phyloP scores from a whole-genome alignment of 176 grass and related monocot species.

The Pontederia paniculata region DNA sequence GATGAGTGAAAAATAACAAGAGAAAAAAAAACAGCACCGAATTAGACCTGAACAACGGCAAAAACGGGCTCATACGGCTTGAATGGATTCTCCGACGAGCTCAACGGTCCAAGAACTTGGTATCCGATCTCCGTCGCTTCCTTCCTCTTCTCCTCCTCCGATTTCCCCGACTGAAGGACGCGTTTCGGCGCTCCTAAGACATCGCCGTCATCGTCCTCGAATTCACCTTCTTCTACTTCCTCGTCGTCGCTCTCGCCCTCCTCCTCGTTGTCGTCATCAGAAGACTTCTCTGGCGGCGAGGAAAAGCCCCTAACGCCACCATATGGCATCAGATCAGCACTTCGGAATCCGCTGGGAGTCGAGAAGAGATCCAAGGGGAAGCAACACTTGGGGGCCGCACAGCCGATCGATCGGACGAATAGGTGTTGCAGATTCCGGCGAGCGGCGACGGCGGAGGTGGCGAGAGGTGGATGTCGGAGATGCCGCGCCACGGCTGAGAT shows the following conservation, averaged over 20 bases:
- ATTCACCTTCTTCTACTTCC: conserved; percentile 31
- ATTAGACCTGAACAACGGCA: conserved; percentile 72
- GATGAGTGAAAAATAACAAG: neutral
- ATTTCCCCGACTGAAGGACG: conserved; percentile 54
- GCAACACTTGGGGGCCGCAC: conserved; percentile 3
- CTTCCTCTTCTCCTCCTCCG: conserved; percentile 61
- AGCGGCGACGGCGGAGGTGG: neutral
- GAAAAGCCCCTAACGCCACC: conserved; percentile 33
- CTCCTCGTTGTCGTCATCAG: neutral
- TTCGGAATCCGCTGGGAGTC: neutral
- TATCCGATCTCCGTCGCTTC: conserved; percentile 87
- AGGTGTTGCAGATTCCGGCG: conserved; percentile 3
- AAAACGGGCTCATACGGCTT: conserved; percentile 77
- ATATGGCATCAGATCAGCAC: conserved; percentile 10
- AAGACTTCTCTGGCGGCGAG: conserved; percentile 27
- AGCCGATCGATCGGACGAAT: conserved; percentile 3
- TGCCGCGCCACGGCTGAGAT: too few relatives aligned
- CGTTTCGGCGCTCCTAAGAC: conserved; percentile 36
- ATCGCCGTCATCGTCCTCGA: conserved; percentile 32
- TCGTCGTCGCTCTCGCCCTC: conserved; percentile 29
- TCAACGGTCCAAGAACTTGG: conserved; percentile 47
- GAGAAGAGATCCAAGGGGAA: neutral
- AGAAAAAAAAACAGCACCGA: neutral
- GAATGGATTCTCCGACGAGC: conserved; percentile 75
- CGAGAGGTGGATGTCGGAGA: too few relatives aligned